Conservation (phyloP, 208 protist genomes). For the Crithidia expoeki region DNA sequence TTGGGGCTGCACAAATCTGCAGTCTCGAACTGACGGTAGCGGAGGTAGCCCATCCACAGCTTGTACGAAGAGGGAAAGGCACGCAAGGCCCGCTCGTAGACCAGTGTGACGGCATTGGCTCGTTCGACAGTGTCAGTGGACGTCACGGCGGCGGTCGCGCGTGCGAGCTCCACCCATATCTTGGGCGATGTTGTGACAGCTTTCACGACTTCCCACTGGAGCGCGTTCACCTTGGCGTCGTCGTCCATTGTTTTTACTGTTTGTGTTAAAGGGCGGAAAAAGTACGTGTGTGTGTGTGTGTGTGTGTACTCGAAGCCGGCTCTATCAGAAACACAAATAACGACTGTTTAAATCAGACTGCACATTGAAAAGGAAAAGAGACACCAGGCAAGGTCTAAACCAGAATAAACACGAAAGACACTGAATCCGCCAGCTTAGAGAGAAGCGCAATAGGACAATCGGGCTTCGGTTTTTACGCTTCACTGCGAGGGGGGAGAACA, state of each 20-base stretch:
- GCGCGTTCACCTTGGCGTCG: conserved; percentile 43
- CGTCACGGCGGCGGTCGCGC: conserved; percentile 22
- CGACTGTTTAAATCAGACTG: too few species aligned
- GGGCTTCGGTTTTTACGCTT: too few species aligned
- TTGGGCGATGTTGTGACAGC: conserved; percentile 45
- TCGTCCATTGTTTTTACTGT: conserved; percentile 25
- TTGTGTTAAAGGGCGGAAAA: too few species aligned
- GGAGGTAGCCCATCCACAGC: conserved; percentile 77
- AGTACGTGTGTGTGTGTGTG: too few species aligned
- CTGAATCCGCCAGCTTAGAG: too few species aligned
- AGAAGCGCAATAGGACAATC: too few species aligned
- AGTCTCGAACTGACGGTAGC: conserved; percentile 59
- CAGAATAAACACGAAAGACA: too few species aligned
- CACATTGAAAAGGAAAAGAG: too few species aligned
- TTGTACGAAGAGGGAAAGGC: conserved; percentile 82
- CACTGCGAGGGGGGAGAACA: too few species aligned
- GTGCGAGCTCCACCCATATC: conserved; percentile 68
- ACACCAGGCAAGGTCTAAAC: too few species aligned
- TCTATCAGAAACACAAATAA: too few species aligned
- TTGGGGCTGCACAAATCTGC: conserved; percentile 44
- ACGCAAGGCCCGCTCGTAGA: conserved; percentile 77
- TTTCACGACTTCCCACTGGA: conserved; percentile 75
- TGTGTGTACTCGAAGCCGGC: too few species aligned
- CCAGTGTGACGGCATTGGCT: conserved; percentile 67
- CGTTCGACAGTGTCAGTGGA: conserved; percentile 33